Conservation (phyloP, 768 basidiomycete genomes). For the Mycena leptocephala region DNA sequence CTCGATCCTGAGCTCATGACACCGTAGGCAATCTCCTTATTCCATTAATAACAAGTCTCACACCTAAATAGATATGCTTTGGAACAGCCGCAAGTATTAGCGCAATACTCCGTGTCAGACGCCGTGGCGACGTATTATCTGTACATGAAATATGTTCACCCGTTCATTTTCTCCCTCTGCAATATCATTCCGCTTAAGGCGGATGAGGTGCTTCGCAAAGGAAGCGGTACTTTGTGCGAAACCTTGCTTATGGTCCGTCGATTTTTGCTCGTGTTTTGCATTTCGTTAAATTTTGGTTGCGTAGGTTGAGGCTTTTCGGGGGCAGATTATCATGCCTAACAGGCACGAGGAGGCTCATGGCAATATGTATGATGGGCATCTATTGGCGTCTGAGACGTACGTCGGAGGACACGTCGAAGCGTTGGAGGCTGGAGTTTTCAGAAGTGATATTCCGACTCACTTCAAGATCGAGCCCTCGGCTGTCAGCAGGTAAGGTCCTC, state of each 20-base stretch:
- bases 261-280: not conserved
- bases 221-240: constrained; percentile 97
- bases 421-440: constrained; percentile 97
- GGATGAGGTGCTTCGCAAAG: constrained; percentile 97
- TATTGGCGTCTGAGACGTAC: constrained; percentile 98
- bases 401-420: constrained; percentile 99
- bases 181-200: constrained; percentile 98
- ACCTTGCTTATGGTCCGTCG: constrained; percentile 93
- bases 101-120: constrained; percentile 99
- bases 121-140: constrained; percentile 99
- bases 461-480: constrained; percentile 96
- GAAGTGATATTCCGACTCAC: constrained; percentile 94
- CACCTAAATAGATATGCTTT: constrained; percentile 84
- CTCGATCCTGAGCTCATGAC: constrained; percentile 99
- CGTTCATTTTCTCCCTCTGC: constrained; percentile 98
- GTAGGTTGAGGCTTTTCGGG: constrained; percentile 96
- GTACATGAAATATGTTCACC: constrained; percentile 99
- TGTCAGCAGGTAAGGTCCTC: constrained; percentile 78
- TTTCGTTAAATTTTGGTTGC: constrained; percentile 11
- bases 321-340: constrained; percentile 97
- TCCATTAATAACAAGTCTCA: constrained; percentile 10
- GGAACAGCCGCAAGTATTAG: constrained; percentile 95
- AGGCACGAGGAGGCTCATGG: constrained; percentile 94
- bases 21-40: constrained; percentile 74
- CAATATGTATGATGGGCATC: constrained; percentile 95